phyloP scores from a whole-genome alignment of 805 yeast genomes.

The Pichia californica region DNA sequence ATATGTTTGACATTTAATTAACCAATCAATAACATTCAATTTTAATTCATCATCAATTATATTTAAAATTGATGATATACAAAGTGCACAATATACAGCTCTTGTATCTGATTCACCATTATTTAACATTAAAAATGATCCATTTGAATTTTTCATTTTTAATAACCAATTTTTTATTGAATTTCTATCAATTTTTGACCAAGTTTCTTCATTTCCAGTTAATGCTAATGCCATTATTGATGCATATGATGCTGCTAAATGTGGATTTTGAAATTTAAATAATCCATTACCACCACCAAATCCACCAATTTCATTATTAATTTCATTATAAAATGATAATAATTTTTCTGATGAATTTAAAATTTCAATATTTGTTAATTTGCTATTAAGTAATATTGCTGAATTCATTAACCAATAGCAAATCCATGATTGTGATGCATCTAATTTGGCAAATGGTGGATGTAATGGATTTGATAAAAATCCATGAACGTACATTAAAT shows the following conservation, averaged over 20 bases:
- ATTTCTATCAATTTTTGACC: constrained; percentile 39
- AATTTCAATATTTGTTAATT: constrained; percentile 14
- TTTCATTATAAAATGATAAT: constrained; percentile 1
- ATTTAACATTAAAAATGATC: constrained; percentile 68
- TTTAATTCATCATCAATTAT: constrained; percentile 56
- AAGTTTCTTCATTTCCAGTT: constrained; percentile 35
- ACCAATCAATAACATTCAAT: constrained; percentile 50
- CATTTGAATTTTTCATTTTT: constrained; percentile 56
- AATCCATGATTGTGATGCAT: constrained; percentile 92
- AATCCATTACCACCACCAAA: constrained; percentile 68
- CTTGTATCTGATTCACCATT: constrained; percentile 85
- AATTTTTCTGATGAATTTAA: constrained; percentile 8
- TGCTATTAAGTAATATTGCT: constrained; percentile 30
- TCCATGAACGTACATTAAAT: constrained; percentile 37
- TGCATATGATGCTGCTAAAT: constrained; percentile 81
- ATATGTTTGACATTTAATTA: constrained; percentile 70
- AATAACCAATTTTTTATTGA: constrained; percentile 59
- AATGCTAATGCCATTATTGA: constrained; percentile 57
- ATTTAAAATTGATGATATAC: constrained; percentile 58
- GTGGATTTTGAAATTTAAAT: constrained; percentile 60
- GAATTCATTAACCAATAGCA: constrained; percentile 76
- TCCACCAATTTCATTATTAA: constrained; percentile 38
- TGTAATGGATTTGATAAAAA: constrained; percentile 44
- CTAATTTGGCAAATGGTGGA: constrained; percentile 45
- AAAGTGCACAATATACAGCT: constrained; percentile 82